A percentile compares a stretch with the other conserved stretches of the same genome.
phyloP scores from a whole-genome alignment of 805 yeast genomes.

The Hagleromyces aurorensis region DNA sequence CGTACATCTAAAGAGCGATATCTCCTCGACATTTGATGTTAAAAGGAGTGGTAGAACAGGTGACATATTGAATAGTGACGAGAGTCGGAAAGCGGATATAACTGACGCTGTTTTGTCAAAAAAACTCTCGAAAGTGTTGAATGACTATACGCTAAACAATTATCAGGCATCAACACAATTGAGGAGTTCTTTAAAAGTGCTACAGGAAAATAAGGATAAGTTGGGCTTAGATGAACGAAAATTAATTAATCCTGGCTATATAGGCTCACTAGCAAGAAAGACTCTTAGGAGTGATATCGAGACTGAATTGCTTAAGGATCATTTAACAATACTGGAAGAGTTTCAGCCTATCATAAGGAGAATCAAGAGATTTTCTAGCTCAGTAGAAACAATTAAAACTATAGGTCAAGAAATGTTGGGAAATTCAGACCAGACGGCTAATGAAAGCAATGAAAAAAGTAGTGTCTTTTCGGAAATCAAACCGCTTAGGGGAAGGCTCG shows the following conservation, averaged over 20 bases:
- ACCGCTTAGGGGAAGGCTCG: constrained; percentile 12
- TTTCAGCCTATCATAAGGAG: constrained; percentile 39
- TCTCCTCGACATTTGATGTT: constrained; percentile 1
- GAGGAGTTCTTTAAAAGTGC: constrained; percentile 29
- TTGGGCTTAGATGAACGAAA: constrained; percentile 28
- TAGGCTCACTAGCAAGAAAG: constrained; percentile 56
- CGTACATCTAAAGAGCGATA: neutral
- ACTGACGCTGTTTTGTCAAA: constrained; percentile 26
- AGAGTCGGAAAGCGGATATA: constrained; percentile 7
- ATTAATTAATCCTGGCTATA: constrained; percentile 37
- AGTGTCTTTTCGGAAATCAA: constrained; percentile 10
- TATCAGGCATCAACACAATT: constrained; percentile 27
- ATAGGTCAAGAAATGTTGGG: constrained; percentile 11
- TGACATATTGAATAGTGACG: constrained; percentile 4
- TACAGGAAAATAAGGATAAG: constrained; percentile 28
- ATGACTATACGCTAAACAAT: constrained; percentile 23
- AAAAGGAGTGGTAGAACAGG: constrained; percentile 6
- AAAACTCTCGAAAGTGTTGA: constrained; percentile 31
- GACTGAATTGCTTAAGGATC: constrained; percentile 48
- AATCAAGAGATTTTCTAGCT: constrained; percentile 29
- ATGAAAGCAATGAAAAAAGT: constrained; percentile 18
- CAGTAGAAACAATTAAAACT: constrained; percentile 18
- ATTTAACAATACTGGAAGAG: constrained; percentile 40
- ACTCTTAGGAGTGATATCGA: constrained; percentile 54
- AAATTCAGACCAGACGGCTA: constrained; percentile 21